Evolutionary conservation across 2,329 filamentous ascomycete genomes (phyloP).

Genomic region (Botrytis paeoniae): DNA sequence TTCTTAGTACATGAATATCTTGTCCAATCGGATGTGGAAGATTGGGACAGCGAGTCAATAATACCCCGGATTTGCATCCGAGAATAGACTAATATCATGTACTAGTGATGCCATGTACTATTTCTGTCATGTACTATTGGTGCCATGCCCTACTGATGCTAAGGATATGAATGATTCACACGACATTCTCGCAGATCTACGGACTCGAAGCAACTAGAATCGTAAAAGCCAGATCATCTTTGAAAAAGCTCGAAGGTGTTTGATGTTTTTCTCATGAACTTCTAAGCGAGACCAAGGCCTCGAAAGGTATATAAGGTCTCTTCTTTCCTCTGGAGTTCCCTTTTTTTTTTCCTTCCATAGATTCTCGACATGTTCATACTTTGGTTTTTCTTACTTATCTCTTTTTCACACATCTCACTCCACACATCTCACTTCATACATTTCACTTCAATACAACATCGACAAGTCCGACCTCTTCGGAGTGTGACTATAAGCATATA

Average conservation of each 20-base stretch:
- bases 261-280: background rate
- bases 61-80: background rate
- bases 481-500: background rate
- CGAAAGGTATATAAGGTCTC: background rate
- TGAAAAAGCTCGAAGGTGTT: background rate
- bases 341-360: background rate
- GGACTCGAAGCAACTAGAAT: background rate
- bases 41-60: background rate
- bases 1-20: background rate
- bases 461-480: background rate
- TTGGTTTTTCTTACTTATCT: background rate
- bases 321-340: background rate
- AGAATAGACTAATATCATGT: background rate
- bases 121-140: too few species aligned
- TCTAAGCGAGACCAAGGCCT: background rate
- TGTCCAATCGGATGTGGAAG: background rate
- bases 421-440: too few species aligned
- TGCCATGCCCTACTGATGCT: background rate
- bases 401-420: background rate
- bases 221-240: background rate
- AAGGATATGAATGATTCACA: background rate
- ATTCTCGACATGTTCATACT: background rate
- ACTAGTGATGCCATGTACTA: too few species aligned
- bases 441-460: background rate
- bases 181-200: rapidly evolving